Evolutionary conservation across 176 grass and related monocot species (phyloP).

Genomic region (Oryza meyeriana): DNA sequence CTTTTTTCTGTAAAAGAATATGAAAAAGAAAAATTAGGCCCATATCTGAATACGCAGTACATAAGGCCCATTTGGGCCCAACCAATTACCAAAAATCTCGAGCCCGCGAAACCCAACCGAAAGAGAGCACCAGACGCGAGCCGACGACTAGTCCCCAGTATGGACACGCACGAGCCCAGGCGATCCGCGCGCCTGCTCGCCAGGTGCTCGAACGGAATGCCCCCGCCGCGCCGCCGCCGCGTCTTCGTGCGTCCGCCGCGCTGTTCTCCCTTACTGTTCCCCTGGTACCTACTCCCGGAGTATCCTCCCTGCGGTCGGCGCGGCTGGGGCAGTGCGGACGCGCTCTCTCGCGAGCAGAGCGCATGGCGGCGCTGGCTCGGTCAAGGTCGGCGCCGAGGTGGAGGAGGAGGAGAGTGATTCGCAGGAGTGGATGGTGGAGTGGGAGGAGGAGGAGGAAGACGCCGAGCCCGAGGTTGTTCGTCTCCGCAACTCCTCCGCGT

Average conservation of each 20-base stretch:
- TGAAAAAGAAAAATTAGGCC: neutral
- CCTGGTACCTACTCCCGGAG: too few relatives aligned
- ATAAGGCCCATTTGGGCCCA: neutral
- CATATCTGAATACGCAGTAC: neutral
- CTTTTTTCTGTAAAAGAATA: too few relatives aligned
- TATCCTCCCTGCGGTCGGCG: neutral
- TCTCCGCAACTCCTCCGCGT: neutral
- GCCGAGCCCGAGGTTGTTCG: slow-evolving; percentile 45
- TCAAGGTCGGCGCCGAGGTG: neutral
- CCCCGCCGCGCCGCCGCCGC: neutral
- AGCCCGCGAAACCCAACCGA: neutral
- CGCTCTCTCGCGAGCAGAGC: slow-evolving; percentile 23
- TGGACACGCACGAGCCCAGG: slow-evolving; percentile 6
- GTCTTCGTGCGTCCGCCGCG: neutral
- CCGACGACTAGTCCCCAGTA: neutral
- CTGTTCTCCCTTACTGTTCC: neutral
- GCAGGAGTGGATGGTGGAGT: slow-evolving; percentile 34
- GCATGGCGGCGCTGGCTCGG: neutral
- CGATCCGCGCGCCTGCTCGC: slow-evolving; percentile 32
- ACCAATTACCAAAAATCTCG: neutral
- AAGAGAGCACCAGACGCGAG: neutral
- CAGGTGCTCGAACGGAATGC: slow-evolving; percentile 40
- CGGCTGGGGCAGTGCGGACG: neutral
- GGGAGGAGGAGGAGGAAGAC: slow-evolving; percentile 67
- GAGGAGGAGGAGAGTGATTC: neutral